phyloP scores from a whole-genome alignment of 345 rosid species.

The Brassica juncea region DNA sequence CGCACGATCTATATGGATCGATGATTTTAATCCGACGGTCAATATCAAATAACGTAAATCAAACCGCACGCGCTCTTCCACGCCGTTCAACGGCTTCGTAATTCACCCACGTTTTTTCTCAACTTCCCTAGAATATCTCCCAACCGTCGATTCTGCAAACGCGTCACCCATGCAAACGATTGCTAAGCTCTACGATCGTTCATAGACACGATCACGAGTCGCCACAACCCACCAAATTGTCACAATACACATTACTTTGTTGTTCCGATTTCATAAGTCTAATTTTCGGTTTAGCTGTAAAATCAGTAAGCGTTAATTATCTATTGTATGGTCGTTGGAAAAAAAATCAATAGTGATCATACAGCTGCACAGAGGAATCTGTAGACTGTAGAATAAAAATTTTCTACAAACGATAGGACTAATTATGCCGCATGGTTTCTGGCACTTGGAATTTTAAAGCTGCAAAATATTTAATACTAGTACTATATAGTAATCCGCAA shows the following conservation, averaged over 20 bases:
- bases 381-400: background rate
- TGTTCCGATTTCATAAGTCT: background rate
- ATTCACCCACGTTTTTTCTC: conserved; percentile 50
- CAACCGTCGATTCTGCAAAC: conserved; percentile 33
- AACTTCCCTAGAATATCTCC: conserved; percentile 40
- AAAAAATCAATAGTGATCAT: background rate
- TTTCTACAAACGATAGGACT: background rate
- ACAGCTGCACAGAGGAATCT: background rate
- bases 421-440: conserved; percentile 39
- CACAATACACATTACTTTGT: background rate
- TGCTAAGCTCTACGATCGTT: conserved; percentile 16
- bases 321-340: background rate
- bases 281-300: background rate
- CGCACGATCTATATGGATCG: conserved; percentile 48
- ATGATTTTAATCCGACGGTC: conserved; percentile 45
- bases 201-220: conserved; percentile 7
- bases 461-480: background rate
- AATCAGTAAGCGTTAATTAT: background rate
- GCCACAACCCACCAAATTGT: conserved; percentile 22
- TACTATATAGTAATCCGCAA: background rate
- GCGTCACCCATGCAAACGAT: conserved; percentile 31
- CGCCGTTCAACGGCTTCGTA: conserved; percentile 52
- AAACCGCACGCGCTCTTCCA: conserved; percentile 57
- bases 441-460: conserved; percentile 20
- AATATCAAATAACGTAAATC: conserved; percentile 40